Evolutionary conservation across 805 yeast species (phyloP).

Genomic region (Dipodascus geniculatus): DNA sequence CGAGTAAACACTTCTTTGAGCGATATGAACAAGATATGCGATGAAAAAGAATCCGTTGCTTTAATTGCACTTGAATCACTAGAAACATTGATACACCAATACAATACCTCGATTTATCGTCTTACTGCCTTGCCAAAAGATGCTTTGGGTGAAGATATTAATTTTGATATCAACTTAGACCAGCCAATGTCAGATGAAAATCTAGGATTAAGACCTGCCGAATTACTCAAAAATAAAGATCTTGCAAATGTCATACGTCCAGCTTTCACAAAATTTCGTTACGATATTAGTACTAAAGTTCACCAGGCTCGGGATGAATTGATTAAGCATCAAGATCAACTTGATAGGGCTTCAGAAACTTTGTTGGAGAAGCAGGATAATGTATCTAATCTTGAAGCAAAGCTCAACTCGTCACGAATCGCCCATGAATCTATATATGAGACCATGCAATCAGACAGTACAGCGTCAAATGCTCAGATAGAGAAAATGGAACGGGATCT

Average conservation of each 20-base stretch:
- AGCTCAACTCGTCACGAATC: constrained; percentile 38
- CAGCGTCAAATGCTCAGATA: constrained; percentile 47
- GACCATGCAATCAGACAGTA: constrained; percentile 39
- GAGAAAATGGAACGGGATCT: constrained; percentile 53
- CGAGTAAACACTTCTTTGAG: constrained; percentile 32
- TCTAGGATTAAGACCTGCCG: constrained; percentile 36
- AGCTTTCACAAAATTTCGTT: constrained; percentile 34
- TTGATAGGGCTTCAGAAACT: constrained; percentile 44
- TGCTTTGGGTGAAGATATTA: constrained; percentile 4
- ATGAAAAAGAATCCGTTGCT: constrained; percentile 39
- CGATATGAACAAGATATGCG: constrained; percentile 34
- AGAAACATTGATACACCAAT: constrained; percentile 40
- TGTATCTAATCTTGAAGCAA: constrained; percentile 46
- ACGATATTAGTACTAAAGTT: constrained; percentile 32
- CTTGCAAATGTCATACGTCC: constrained; percentile 27
- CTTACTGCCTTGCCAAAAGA: constrained; percentile 27
- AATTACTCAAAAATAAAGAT: constrained; percentile 28
- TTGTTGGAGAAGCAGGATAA: constrained; percentile 46
- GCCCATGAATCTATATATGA: constrained; percentile 46
- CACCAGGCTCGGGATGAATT: constrained; percentile 46
- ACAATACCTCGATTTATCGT: constrained; percentile 42
- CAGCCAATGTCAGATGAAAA: constrained; percentile 31
- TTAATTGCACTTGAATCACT: constrained; percentile 40
- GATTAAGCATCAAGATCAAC: constrained; percentile 43
- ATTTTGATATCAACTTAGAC: constrained; percentile 33